Evolutionary conservation across 2,329 filamentous ascomycete species (phyloP), one percentile per base, ranked within the genome.

Genomic region (Botrytis pseudocinerea): DNA sequence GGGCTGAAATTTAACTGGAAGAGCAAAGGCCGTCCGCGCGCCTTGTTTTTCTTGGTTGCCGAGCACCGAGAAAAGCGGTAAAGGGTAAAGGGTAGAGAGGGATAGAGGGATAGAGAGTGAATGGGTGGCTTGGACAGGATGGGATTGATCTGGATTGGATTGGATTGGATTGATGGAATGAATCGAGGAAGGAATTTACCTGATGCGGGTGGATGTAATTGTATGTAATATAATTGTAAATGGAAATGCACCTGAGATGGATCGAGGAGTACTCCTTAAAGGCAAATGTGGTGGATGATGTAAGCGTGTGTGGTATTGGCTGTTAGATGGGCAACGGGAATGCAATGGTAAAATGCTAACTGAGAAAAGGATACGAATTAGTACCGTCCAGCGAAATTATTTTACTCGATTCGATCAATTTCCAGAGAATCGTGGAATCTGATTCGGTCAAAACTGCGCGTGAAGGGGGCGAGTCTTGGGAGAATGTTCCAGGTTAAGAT

Each of bases 141-240:
- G 0, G 25, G 25, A 28, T 54, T 2, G 42, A 25, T 28, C 6
- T 2, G 42, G 16, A 44, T 54, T 38, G 22, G 38, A 42, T 44
- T 70, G 48, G 60, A 75, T 74, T 75, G 75, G 73, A 74, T 62
- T 69, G 69, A 68, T 40, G 40, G 42, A 22, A 46, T 42, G 62
- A 32, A 38, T 57, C 59, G 59, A 66, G 63, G 66, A 44, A 61
- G 46, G 66, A 70, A 68, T 68, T 54, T 68, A 68, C 64, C 48
- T 44, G 61, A 44, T 63, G 40, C 18, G 16, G 40, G 61, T 44
- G n/a, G 32, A 32, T 32, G 61, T 44, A 44, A 61, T 61, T 44
- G n/a, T 44, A 14, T 63, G 40, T 63, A 32, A 40, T 61, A 25
- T 61, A n/a, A 44, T 63, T 44, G 61, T 28, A 14, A 60, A 16